These are phyloP conservation scores for Kappamyces sp. DNA, from an alignment of 192 early-diverging fungal genomes.

Conservation along the genomic window DNA sequence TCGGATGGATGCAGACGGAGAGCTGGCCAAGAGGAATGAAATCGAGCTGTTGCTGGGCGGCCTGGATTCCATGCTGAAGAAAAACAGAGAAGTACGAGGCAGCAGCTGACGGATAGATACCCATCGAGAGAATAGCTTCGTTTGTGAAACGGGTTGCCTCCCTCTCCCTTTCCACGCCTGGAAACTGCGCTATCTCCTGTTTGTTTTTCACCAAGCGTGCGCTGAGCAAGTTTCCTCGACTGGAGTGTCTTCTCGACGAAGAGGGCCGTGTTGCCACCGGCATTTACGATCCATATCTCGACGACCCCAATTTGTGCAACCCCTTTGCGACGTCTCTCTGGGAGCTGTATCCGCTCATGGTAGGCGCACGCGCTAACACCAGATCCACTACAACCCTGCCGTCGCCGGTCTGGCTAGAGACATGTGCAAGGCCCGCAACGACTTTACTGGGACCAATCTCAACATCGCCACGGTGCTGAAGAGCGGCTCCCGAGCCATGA, in stretches of 20 bases:
- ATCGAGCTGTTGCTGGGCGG: conserved; percentile 75
- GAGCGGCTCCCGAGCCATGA: not conserved
- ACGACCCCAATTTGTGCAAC: conserved; percentile 93
- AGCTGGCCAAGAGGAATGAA: conserved; percentile 47
- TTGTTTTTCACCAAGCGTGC: conserved; percentile 58
- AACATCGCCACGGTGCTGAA: conserved; percentile 25
- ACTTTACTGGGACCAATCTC: conserved; percentile 9
- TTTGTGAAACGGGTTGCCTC: conserved; percentile 80
- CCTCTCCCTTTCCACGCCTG: conserved; percentile 68
- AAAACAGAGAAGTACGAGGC: conserved; percentile 41
- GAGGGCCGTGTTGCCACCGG: conserved; percentile 72
- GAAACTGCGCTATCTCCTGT: conserved; percentile 63
- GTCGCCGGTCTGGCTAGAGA: conserved; percentile 34
- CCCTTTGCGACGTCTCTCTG: conserved; percentile 87
- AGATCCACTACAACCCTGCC: conserved; percentile 44
- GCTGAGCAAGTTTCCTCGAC: conserved; percentile 56
- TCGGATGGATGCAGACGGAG: conserved; percentile 25
- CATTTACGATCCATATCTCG: conserved; percentile 68
- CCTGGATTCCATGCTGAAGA: conserved; percentile 82
- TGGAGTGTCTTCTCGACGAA: conserved; percentile 57
- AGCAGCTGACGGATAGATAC: conserved; percentile 46
- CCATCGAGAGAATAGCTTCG: conserved; percentile 73
- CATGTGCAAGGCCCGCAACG: conserved; percentile 17
- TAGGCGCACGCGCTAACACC: conserved; percentile 24
- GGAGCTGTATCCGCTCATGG: conserved; percentile 75